These are phyloP conservation scores for Omphalea diandra DNA, from an alignment of 441 rosid species.

Conservation along the genomic window DNA sequence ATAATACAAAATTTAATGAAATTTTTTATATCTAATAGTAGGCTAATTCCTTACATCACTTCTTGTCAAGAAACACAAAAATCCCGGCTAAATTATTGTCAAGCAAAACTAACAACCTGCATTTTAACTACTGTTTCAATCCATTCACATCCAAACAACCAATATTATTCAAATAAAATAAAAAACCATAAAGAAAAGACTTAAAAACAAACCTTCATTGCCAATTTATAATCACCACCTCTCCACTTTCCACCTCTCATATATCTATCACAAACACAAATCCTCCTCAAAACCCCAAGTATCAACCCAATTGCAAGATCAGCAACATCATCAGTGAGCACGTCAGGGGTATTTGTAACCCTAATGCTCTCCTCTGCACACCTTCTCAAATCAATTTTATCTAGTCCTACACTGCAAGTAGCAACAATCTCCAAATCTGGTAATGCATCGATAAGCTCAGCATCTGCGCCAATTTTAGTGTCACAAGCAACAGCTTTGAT, in stretches of 20 bases:
- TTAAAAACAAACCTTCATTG: conserved; percentile 35
- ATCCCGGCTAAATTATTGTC: neutral
- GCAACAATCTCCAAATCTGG: conserved; percentile 58
- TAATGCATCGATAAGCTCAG: conserved; percentile 48
- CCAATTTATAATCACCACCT: conserved; percentile 32
- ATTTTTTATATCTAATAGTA: neutral
- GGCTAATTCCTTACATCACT: neutral
- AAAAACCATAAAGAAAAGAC: neutral
- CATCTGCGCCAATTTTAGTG: conserved; percentile 54
- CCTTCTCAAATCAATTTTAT: conserved; percentile 54
- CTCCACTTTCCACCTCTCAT: conserved; percentile 54
- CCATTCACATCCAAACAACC: neutral
- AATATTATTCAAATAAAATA: neutral
- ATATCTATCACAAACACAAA: conserved; percentile 44
- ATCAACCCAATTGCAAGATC: conserved; percentile 58
- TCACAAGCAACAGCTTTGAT: conserved; percentile 56
- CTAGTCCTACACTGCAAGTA: conserved; percentile 55
- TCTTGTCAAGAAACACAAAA: neutral
- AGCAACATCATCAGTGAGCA: conserved; percentile 64
- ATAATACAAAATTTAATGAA: neutral
- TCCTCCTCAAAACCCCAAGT: conserved; percentile 49
- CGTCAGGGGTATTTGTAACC: conserved; percentile 65
- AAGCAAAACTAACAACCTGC: neutral
- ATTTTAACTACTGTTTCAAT: neutral
- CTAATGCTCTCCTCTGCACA: conserved; percentile 55